Conservation (phyloP, 139 green algal species). For the Pseudopediastrum boryanum region DNA sequence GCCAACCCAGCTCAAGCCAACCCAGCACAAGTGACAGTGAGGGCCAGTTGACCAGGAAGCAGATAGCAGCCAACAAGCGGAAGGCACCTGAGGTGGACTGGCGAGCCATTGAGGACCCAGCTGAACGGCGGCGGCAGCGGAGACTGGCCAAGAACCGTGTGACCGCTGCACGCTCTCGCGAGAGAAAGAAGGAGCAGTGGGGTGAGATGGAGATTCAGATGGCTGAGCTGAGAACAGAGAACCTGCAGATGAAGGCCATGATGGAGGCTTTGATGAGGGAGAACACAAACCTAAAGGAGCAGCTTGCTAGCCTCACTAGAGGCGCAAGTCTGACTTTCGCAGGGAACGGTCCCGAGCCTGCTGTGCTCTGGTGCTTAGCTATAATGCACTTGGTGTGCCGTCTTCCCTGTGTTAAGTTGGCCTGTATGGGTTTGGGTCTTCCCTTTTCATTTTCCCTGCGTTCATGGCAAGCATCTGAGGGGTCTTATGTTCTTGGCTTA, state of each 20-base stretch:
- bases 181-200: conserved; percentile 68
- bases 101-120: conserved; percentile 60
- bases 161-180: conserved; percentile 61
- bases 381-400: conserved; percentile 41
- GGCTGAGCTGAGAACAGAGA: conserved; percentile 51
- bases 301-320: conserved; percentile 51
- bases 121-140: conserved; percentile 61
- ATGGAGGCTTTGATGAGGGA: conserved; percentile 45
- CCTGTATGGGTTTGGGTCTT: too few relatives aligned
- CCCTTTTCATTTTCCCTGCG: too few relatives aligned
- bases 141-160: conserved; percentile 71
- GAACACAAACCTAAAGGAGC: conserved; percentile 51
- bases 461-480: too few relatives aligned
- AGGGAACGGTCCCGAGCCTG: conserved; percentile 37
- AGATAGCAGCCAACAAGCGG: conserved; percentile 40
- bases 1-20: too few relatives aligned
- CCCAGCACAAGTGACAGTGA: too few relatives aligned
- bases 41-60: conserved; percentile 19
- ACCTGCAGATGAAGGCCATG: conserved; percentile 45
- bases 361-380: conserved; percentile 44
- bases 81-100: conserved; percentile 56
- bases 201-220: conserved; percentile 49
- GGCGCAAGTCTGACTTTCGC: conserved; percentile 10
- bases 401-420: too few relatives aligned
- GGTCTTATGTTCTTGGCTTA: too few relatives aligned